Base-by-base conservation (phyloP, 352 stramenopile genomes). In the Phytopythium helicoides region DNA sequence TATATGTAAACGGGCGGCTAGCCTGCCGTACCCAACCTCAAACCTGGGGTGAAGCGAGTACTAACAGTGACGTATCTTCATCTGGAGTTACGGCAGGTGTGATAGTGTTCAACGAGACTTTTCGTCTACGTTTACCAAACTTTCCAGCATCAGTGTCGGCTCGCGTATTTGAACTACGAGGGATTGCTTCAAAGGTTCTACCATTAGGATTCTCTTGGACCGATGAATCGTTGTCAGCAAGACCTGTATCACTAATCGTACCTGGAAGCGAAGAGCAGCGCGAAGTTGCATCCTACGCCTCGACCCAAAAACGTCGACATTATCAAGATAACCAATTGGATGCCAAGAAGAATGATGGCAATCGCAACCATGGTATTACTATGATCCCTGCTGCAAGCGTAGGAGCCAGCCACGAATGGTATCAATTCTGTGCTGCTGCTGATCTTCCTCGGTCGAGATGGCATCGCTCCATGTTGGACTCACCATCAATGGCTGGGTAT, bases 341-440 rank as follows among this genome's bases (percentile, higher is more conserved):
- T 9, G 16, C n/a, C 16, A 18, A 33, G 37, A 25, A 23, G 4
- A 4, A n/a, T 3, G 11, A n/a, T 9, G 22, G 12, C 10, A 15
- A 36, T 33, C 5, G 5, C 28, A 33, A 33, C 5, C 9, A 33
- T 9, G 26, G 19, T 5, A 21, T 35, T 10, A n/a, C 21, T 10
- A 56, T 39, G 14, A 48, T 87, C 5, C 59, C 69, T 1, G 62
- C 56, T 35, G 69, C 72, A 6, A 86, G 79, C 37, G 55, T 89
- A 11, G 67, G 71, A 16, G 56, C 76, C 1, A 81, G 68, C 31
- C 22, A 62, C 45, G 82, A 91, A 54, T 86, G 80, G 80, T 92
- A 92, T 49, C 77, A 91, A 44, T 92, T 92, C 52, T 86, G 77
- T 52, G 74, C 63, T 52, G 67, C 67, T 9, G 42, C 37, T 11